phyloP scores from a whole-genome alignment of 2,329 filamentous ascomycete genomes.

The Clonostachys chloroleuca region DNA sequence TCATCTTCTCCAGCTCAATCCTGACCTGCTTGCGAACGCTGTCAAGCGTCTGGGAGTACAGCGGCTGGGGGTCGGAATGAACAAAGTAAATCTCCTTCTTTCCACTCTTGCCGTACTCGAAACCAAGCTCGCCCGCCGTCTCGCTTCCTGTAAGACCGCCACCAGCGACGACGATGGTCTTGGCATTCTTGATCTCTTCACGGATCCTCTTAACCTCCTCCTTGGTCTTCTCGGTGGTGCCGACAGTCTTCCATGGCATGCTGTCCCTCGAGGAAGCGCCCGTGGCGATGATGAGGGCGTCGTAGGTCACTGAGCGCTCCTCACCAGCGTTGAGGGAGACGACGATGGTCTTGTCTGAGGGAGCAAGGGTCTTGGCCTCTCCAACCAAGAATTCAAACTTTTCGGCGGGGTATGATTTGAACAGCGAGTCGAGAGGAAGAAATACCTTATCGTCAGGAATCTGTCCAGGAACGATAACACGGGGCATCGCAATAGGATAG shows the following conservation, averaged over 20 bases:
- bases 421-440: constrained; percentile 30
- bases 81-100: constrained; percentile 42
- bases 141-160: constrained; percentile 47
- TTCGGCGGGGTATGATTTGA: constrained; percentile 38
- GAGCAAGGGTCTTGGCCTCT: constrained; percentile 37
- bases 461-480: constrained; percentile 40
- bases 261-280: constrained; percentile 35
- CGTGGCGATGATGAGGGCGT: constrained; percentile 51
- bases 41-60: constrained; percentile 21
- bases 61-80: constrained; percentile 29
- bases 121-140: constrained; percentile 44
- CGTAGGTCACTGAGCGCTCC: constrained; percentile 36
- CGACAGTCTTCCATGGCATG: constrained; percentile 45
- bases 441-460: constrained; percentile 32
- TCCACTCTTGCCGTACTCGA: constrained; percentile 33
- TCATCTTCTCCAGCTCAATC: constrained; percentile 34
- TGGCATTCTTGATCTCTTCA: constrained; percentile 30
- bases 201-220: constrained; percentile 17
- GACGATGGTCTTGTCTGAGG: constrained; percentile 31
- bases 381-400: constrained; percentile 50
- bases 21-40: constrained; percentile 31
- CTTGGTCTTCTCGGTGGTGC: constrained; percentile 34
- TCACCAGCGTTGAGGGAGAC: constrained; percentile 27
- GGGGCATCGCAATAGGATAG: constrained; percentile 42
- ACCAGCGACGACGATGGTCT: constrained; percentile 45